These are phyloP conservation scores for Blastocladiella emersonii DNA, from an alignment of 371 early-diverging fungal species.

Conservation along the genomic window DNA sequence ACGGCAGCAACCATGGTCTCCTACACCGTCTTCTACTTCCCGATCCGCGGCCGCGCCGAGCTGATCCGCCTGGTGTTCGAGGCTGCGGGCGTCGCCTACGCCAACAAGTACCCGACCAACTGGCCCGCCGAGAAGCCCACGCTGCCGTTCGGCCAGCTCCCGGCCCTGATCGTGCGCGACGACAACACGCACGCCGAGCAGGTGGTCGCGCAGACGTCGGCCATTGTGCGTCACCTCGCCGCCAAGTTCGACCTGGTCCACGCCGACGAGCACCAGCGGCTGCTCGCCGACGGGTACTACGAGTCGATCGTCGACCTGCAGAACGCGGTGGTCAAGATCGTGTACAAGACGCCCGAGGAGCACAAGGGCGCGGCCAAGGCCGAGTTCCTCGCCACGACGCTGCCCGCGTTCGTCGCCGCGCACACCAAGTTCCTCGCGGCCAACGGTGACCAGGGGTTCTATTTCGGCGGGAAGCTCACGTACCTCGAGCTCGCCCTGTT, in stretches of 20 bases:
- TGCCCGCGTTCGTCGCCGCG: conserved; percentile 8
- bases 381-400: conserved; percentile 9
- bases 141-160: conserved; percentile 31
- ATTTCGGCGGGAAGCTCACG: conserved; percentile 13
- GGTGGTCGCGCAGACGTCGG: conserved; percentile 22
- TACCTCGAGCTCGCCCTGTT: conserved; percentile 9
- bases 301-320: conserved; percentile 17
- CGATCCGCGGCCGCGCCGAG: conserved; percentile 13
- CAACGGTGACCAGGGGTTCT: conserved; percentile 23
- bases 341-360: conserved; percentile 7
- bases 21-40: conserved; percentile 18
- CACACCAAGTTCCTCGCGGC: conserved; percentile 14
- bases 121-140: conserved; percentile 27
- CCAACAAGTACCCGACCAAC: conserved; percentile 12
- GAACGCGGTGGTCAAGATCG: conserved; percentile 10
- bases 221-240: conserved; percentile 36
- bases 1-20: no score
- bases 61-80: conserved; percentile 12
- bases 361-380: conserved; percentile 10
- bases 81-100: conserved; percentile 7
- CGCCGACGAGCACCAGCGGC: conserved; percentile 15
- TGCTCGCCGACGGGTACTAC: conserved; percentile 21
- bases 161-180: conserved; percentile 26
- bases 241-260: conserved; percentile 21
- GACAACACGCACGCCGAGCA: conserved; percentile 16